Evolutionary conservation across 2,329 filamentous ascomycete genomes (phyloP), one percentile per base, ranked within the genome.

Genomic region (Fusarium siculi): DNA sequence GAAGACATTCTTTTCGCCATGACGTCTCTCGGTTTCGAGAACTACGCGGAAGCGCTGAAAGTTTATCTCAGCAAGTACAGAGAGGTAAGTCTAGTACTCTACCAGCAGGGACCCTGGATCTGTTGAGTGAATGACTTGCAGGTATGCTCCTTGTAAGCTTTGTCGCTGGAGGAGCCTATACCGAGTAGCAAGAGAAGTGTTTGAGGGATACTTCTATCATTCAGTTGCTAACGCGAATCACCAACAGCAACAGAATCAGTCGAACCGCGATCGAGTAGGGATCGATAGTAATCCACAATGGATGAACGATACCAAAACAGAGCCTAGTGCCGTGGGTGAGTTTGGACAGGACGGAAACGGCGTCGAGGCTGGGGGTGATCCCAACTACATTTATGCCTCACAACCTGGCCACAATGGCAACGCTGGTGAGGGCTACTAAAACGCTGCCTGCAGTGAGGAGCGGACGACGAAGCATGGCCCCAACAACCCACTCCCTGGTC

Each of bases 1-100:
- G 96, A 99, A 84, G 96, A 99, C 79, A 99, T 99, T 68, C 87
- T 99, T 50, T 99, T 98, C 81, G 96, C 96, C 69, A 99, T 99
- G 96, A 98, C 96, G 12, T 99, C 96, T 32, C 89, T 99, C 40
- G 96, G 96, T 2, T 99, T 99, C 82, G 96, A 99, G 84, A 99
- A 99, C 85, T 99, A 99, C 81, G 93, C 96, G 32, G 96, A 99
- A 83, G 96, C 96, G 4, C 87, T 99, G 66, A 99, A 99, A 85
- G 98, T 99, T 76, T 99, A 99, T 82, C 89, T 99, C 46, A 94
- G 95, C 68, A 96, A 98, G 81, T 99, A 98, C 84, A 92, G 96
- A 83, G 96, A 99, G 89, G 96, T 98, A 89, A 90, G 93, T 77
- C 19, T n/a, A 54, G 16, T 30, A 42, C 15, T 30, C 36, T 40